Evolutionary conservation across 202 grass and related monocot genomes (phyloP), one percentile per base, ranked within the genome.

Genomic region (Brachypodium distachyon): DNA sequence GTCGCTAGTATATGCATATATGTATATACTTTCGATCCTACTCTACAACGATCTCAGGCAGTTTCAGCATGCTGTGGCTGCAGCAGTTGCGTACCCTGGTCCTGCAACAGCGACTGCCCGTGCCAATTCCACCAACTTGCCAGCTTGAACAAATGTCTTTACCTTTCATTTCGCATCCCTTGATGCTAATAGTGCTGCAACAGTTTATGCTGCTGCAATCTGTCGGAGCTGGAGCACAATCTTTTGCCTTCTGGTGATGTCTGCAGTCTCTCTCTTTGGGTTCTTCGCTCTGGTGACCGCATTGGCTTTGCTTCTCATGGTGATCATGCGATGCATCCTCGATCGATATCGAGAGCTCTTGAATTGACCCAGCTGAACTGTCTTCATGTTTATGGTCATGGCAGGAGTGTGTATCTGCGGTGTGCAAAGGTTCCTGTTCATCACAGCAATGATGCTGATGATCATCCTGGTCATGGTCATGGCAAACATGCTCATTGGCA

Each of bases 1-100:
- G 14, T 68, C n/a, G 16, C 41, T 41, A 9, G 31, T 26, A 46
- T 46, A 29, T 2, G 7, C n/a, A 41, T 42, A 80, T 19, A 3
- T 37, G 39, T 51, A 18, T 28, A 27, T 4, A 25, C 67, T 43
- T 57, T 13, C 6, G 33, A 38, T 73, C 32, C 82, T 95, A 98
- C 76, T 96, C 90, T 26, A 84, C 81, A 33, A 99, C 44, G 17
- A 99, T 99, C 68, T 99, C 96, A 8, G 85, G 87, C 47, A 92
- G 73, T 36, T 83, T 94, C 37, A 96, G 23, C n/a, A 82, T 80
- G 62, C 29, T 77, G 67, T 84, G 80, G 85, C 80, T 78, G 75
- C 92, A 89, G 64, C 96, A 96, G 5, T 75, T 72, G 16, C 79
- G 87, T 9, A 61, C 76, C 52, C 66, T 84, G 42, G 70, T 93